These are phyloP conservation scores for Gaertneriomyces sp. DNA, from an alignment of 192 early-diverging fungal species.

Conservation along the genomic window DNA sequence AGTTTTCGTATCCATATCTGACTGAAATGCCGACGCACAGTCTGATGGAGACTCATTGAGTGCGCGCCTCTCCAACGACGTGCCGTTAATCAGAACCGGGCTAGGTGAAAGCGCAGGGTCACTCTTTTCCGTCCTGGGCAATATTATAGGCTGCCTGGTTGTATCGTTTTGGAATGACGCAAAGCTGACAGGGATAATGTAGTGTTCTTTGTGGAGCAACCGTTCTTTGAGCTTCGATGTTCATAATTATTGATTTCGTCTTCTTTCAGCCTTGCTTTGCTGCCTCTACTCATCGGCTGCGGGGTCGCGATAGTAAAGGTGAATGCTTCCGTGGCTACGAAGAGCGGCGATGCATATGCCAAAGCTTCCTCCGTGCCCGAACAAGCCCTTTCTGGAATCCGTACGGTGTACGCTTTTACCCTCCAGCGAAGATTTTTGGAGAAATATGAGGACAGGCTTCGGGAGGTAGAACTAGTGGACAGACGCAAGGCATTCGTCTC, in stretches of 20 bases:
- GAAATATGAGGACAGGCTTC: conserved; percentile 14
- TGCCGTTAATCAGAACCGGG: conserved; percentile 23
- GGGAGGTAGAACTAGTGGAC: conserved; percentile 13
- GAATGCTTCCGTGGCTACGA: conserved; percentile 75
- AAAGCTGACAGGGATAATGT: conserved; percentile 17
- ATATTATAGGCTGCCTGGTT: conserved; percentile 1
- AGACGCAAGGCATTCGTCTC: conserved; percentile 41
- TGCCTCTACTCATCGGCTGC: conserved; percentile 65
- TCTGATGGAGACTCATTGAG: conserved; percentile 26
- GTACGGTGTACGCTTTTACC: conserved; percentile 46
- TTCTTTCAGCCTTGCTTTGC: conserved; percentile 58
- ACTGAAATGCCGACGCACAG: not conserved
- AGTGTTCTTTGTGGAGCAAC: too few species aligned
- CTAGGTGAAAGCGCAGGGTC: conserved; percentile 25
- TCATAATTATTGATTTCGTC: not conserved
- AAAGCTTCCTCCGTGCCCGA: conserved; percentile 15
- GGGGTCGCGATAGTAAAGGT: conserved; percentile 67
- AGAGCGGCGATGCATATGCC: conserved; percentile 29
- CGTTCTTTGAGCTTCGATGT: not conserved
- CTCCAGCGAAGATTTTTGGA: conserved; percentile 15
- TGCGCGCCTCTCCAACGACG: conserved; percentile 18
- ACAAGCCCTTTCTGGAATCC: conserved; percentile 48
- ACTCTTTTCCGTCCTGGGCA: not conserved
- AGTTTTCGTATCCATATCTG: not conserved
- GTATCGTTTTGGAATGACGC: conserved; percentile 5